Conservation (phyloP, 768 basidiomycete species). For the Trametes cingulata region DNA sequence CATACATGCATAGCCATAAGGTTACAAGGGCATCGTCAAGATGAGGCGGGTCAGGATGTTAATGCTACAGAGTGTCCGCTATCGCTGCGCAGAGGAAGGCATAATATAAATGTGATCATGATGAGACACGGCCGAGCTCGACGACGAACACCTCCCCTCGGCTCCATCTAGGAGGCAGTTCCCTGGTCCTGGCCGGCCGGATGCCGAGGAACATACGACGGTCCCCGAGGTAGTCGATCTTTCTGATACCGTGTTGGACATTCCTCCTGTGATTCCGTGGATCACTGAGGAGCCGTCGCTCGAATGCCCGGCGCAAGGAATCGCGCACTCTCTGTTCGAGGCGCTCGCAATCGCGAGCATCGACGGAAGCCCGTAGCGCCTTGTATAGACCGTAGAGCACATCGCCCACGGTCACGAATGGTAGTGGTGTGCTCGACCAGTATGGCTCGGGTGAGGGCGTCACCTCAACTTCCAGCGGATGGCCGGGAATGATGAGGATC, state of each 20-base stretch:
- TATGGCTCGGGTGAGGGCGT: conserved; percentile 19
- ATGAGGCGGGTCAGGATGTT: neutral
- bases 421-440: conserved; percentile 21
- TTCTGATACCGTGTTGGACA: conserved; percentile 5
- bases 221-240: conserved; percentile 10
- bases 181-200: neutral
- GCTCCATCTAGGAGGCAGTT: neutral
- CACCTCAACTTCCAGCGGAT: conserved; percentile 25
- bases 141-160: conserved; percentile 10
- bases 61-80: neutral
- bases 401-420: conserved; percentile 46
- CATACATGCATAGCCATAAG: too few species aligned
- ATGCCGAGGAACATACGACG: conserved; percentile 3
- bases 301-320: neutral
- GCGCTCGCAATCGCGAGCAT: conserved; percentile 40
- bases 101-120: neutral
- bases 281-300: conserved; percentile 5
- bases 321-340: conserved; percentile 21
- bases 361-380: conserved; percentile 44
- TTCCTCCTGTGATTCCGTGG: conserved; percentile 4
- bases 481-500: conserved; percentile 6
- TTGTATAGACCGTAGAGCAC: conserved; percentile 48
- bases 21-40: too few species aligned
- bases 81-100: neutral
- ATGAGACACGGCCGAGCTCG: neutral